A percentile compares a stretch with the other conserved stretches of the same genome.
phyloP scores from a whole-genome alignment of 2,329 filamentous ascomycete species.

The Apiospora marii region DNA sequence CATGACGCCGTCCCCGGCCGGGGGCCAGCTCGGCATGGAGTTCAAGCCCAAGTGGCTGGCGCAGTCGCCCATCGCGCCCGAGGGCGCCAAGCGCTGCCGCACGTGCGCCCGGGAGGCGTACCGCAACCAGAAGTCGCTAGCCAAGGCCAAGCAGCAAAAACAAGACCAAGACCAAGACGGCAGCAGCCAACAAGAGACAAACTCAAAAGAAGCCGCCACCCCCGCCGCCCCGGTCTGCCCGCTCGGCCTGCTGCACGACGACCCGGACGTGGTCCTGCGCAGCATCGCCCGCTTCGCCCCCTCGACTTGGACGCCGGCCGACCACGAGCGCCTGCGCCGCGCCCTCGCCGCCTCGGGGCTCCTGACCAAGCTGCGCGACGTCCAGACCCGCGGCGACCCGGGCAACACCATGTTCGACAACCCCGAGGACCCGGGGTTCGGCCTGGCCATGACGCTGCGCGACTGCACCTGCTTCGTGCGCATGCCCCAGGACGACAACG shows the following conservation, averaged over 20 bases:
- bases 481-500: conserved; percentile 48
- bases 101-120: conserved; percentile 70
- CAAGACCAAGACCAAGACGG: neutral
- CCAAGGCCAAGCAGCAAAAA: conserved; percentile 40
- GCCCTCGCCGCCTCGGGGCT: conserved; percentile 50
- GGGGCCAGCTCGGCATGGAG: conserved; percentile 61
- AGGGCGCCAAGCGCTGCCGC: conserved; percentile 69
- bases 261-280: conserved; percentile 52
- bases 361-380: conserved; percentile 45
- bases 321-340: conserved; percentile 43
- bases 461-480: conserved; percentile 81
- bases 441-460: conserved; percentile 79
- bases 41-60: conserved; percentile 88
- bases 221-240: conserved; percentile 63
- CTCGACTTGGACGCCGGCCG: conserved; percentile 38
- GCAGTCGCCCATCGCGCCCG: conserved; percentile 77
- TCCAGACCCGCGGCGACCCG: conserved; percentile 51
- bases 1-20: conserved; percentile 61
- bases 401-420: conserved; percentile 52
- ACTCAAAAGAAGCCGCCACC: conserved; percentile 30
- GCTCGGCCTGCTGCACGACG: conserved; percentile 65
- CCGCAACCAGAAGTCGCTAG: conserved; percentile 54
- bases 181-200: neutral
- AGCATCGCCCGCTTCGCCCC: conserved; percentile 52
- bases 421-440: conserved; percentile 55